A percentile compares a stretch with the other conserved stretches of the same genome.
phyloP scores from a whole-genome alignment of 2,329 filamentous ascomycete species.

The Phyllosticta citrichinensis region DNA sequence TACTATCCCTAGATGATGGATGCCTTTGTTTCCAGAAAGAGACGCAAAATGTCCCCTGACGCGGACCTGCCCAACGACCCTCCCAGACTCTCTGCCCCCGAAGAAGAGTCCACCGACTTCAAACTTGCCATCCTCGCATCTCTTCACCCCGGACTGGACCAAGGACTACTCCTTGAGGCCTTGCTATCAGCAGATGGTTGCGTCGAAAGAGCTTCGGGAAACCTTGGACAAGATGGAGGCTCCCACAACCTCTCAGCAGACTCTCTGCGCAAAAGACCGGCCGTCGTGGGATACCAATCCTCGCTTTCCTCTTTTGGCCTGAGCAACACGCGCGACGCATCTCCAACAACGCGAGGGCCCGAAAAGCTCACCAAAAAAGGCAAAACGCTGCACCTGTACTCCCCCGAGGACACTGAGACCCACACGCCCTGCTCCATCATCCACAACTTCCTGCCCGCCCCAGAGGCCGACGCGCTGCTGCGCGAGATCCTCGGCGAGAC shows the following conservation, averaged over 20 bases:
- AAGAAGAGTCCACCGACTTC: constrained; percentile 76
- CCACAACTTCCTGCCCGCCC: constrained; percentile 71
- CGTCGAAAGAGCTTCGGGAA: constrained; percentile 53
- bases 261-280: constrained; percentile 24
- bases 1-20: constrained; percentile 20
- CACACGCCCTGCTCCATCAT: constrained; percentile 88
- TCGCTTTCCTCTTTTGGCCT: constrained; percentile 24
- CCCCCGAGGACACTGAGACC: constrained; percentile 66
- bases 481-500: constrained; percentile 66
- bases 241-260: constrained; percentile 13
- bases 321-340: not conserved
- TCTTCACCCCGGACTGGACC: constrained; percentile 54
- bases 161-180: constrained; percentile 64
- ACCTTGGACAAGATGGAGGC: constrained; percentile 32
- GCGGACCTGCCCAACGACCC: not conserved
- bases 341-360: constrained; percentile 13
- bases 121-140: constrained; percentile 80
- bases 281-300: constrained; percentile 32
- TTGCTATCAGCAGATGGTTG: constrained; percentile 70
- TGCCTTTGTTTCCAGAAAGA: constrained; percentile 29
- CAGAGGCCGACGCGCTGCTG: constrained; percentile 64
- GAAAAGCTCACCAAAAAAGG: constrained; percentile 61
- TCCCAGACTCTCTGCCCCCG: constrained; percentile 16
- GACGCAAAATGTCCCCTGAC: constrained; percentile 17
- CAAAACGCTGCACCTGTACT: constrained; percentile 72